Evolutionary conservation across 257 asterid genomes (phyloP).

Genomic region (Rhazya stricta): DNA sequence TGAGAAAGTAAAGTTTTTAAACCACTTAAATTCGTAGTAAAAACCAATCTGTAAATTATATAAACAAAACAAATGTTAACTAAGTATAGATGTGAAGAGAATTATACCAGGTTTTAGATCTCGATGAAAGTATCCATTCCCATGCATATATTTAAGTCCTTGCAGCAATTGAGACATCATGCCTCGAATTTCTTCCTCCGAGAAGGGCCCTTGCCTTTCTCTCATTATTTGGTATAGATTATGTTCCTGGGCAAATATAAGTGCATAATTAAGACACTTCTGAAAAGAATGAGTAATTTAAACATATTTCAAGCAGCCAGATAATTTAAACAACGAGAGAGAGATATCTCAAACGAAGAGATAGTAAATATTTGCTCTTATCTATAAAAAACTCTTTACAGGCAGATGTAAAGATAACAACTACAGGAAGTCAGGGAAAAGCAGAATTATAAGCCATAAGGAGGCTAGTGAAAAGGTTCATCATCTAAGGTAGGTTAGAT

Average conservation of each 20-base stretch:
- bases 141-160: slow-evolving; percentile 85
- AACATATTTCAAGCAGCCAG: background rate
- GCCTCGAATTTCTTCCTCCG: slow-evolving; percentile 77
- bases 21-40: slow-evolving; percentile 18
- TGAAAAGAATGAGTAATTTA: background rate
- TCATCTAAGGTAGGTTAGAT: background rate
- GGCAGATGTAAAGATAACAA: background rate
- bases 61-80: slow-evolving; percentile 1
- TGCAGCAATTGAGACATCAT: slow-evolving; percentile 85
- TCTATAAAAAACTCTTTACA: background rate
- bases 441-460: background rate
- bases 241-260: slow-evolving; percentile 51
- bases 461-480: background rate
- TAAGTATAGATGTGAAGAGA: slow-evolving; percentile 14
- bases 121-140: slow-evolving; percentile 80
- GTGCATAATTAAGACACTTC: background rate
- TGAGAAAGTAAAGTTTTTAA: slow-evolving; percentile 22
- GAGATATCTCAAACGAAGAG: background rate
- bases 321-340: background rate
- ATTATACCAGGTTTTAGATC: slow-evolving; percentile 92
- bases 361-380: background rate
- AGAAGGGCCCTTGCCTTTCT: slow-evolving; percentile 53
- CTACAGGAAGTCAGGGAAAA: background rate
- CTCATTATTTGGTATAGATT: slow-evolving; percentile 86
- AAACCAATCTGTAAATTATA: slow-evolving; percentile 6